Evolutionary conservation across 1,139 yeast species (phyloP), one percentile per base, ranked within the genome.

Genomic region (Candida dubliniensis): DNA sequence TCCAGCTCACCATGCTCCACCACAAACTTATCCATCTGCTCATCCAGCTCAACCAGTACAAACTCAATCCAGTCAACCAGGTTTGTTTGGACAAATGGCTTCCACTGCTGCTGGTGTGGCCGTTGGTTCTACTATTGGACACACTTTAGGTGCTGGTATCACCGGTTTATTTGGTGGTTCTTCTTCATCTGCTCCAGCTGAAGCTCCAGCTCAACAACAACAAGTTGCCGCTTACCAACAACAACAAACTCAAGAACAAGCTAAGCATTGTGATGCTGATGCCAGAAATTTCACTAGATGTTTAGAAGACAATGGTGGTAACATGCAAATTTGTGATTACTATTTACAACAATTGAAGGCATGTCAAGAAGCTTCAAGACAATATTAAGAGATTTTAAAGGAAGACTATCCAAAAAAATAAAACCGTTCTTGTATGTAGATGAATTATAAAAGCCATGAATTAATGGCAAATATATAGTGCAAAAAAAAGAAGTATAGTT

Each of bases 31-130:
- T 48, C 65, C 76, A 43, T 67, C 78, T 43, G 64, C 66, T 39
- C 71, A 66, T 37, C 69, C 77, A 27, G 58, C 72, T 34, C 62
- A 48, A 41, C 64, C 67, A 24, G 64, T 63, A 31, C 79, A 72
- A 63, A 53, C 57, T 23, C 87, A 82, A 64, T 41, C 56, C 37
- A 65, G 60, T 54, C 67, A 66, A 29, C 98, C 99, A 42, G 97
- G 98, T 57, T 63, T 93, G 64, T 91, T 93, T 61, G 87, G 95
- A 48, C 96, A 93, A 71, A 93, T 93, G 98, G 98, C 98, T 29
- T 78, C 96, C 37, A 93, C 99, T 45, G 99, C 99, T 48, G 99
- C 98, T 44, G 99, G 99, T 81, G 99, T 93, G 32, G 99, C 98
- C 42, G 97, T 93, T 47, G 99, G 99, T 60, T 87, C 96, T 46